phyloP scores from a whole-genome alignment of 75 land plant genomes.

The Selaginella tamariscina region DNA sequence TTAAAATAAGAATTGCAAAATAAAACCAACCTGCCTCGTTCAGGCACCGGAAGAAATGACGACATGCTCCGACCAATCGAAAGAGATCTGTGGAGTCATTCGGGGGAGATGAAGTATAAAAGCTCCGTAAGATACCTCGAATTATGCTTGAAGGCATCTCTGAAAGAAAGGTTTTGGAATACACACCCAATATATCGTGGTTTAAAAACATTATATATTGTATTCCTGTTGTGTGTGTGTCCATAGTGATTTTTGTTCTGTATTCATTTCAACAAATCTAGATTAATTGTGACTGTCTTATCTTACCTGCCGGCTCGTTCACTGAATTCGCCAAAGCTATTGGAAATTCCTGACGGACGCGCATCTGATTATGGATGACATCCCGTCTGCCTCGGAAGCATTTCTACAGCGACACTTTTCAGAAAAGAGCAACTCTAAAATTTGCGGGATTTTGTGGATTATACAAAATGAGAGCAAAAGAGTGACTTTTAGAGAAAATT shows the following conservation, averaged over 20 bases:
- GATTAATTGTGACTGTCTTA: neutral
- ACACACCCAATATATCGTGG: neutral
- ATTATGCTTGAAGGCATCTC: conserved; percentile 59
- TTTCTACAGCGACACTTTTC: conserved; percentile 31
- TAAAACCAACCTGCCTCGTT: conserved; percentile 17
- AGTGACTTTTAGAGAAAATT: neutral
- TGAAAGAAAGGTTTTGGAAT: conserved; percentile 17
- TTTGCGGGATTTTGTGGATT: neutral
- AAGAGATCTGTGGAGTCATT: conserved; percentile 40
- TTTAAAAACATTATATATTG: neutral
- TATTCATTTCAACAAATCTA: neutral
- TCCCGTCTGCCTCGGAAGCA: conserved; percentile 70
- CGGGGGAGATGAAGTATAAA: conserved; percentile 57
- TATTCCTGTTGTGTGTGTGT: neutral
- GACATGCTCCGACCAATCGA: conserved; percentile 54
- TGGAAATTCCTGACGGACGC: conserved; percentile 48
- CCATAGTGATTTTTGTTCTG: neutral
- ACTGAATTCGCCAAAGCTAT: conserved; percentile 43
- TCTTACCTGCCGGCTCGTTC: conserved; percentile 51
- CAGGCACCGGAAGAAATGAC: conserved; percentile 31
- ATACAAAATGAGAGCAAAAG: neutral
- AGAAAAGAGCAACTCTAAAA: neutral
- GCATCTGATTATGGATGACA: conserved; percentile 34
- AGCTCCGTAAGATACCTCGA: conserved; percentile 70
- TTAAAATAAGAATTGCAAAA: neutral